These are phyloP conservation scores for Aotearoamyces nothofagi DNA, from an alignment of 2,329 filamentous ascomycete genomes.

Conservation along the genomic window DNA sequence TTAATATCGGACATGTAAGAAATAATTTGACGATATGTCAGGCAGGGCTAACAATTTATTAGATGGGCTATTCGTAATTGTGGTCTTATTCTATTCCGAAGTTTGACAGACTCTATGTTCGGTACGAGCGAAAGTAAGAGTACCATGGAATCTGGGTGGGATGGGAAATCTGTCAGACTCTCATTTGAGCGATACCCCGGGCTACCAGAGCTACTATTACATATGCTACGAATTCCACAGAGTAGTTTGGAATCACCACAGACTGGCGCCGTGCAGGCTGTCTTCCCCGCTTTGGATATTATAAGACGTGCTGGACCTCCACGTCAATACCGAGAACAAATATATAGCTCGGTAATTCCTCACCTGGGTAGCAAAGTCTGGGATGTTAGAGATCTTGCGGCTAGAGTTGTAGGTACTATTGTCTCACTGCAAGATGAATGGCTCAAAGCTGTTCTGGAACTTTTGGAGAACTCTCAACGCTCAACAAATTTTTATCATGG, in stretches of 20 bases:
- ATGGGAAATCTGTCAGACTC: slow-evolving; percentile 47
- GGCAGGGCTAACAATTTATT: too few species aligned
- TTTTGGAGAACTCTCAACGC: slow-evolving; percentile 13
- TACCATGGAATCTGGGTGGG: slow-evolving; percentile 45
- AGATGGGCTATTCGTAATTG: slow-evolving; percentile 94
- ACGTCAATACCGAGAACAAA: slow-evolving; percentile 32
- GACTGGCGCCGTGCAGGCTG: slow-evolving; percentile 44
- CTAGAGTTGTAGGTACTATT: slow-evolving; percentile 53
- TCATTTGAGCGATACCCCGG: slow-evolving; percentile 56
- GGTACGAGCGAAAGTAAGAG: slow-evolving; percentile 60
- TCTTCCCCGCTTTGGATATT: slow-evolving; percentile 74
- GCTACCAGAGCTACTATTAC: slow-evolving; percentile 46
- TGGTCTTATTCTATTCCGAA: slow-evolving; percentile 74
- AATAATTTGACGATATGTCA: slow-evolving; percentile 4
- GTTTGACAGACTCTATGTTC: slow-evolving; percentile 65
- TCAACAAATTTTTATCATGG: slow-evolving; percentile 43
- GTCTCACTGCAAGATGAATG: slow-evolving; percentile 35
- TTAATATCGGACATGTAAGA: slow-evolving; percentile 63
- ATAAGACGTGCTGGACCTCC: slow-evolving; percentile 58
- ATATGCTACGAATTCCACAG: slow-evolving; percentile 32
- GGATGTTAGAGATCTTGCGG: slow-evolving; percentile 72
- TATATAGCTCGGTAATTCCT: slow-evolving; percentile 40
- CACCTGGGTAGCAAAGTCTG: slow-evolving; percentile 58
- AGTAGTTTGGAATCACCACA: slow-evolving; percentile 9
- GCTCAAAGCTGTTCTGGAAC: slow-evolving; percentile 24